Base-by-base conservation (phyloP, 2,329 filamentous ascomycete genomes). In the Diaporthe batatas region DNA sequence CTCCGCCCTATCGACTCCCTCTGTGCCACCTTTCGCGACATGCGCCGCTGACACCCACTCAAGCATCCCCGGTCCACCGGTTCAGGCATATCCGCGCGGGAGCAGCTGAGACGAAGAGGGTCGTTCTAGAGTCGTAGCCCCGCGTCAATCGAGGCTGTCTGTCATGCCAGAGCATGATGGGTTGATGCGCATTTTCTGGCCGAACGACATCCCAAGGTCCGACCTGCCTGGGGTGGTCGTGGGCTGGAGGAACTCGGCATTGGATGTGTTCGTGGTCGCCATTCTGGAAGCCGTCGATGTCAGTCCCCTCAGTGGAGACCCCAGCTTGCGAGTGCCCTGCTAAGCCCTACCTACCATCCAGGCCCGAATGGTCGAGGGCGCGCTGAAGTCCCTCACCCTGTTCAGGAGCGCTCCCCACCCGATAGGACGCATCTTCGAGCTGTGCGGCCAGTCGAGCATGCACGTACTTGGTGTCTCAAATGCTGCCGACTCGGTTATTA, bases 151-250 rank as follows among this genome's bases (percentile, higher is more conserved):
- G 77, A 77, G 75, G 77, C 78, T 78, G 75, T 75, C 74, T 77
- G 89, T 87, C 87, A 92, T 92, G 90, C 86, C 89, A 86, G 89
- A 90, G 85, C 87, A 91, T 87, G 90, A 96, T 94, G 95, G 94
- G 80, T 88, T 98, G 86, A 94, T 98, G 92, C 94, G 96, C 87
- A 92, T 99, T 86, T 98, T 99, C 86, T 99, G 96, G 96, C 97
- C 96, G 79, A 93, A 93, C 79, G 95, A 97, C 84, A 91, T 94
- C 79, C 88, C 90, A 70, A 89, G 87, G 82, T 93, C 92, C 71
- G 89, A 91, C 77, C 87, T 90, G 72, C 90, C 94, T 54, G 96
- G 96, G 57, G 93, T 98, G 74, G 91, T 99, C 76, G 93, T 99
- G 59, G 96, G 96, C 79, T 99, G 96, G 94, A 91, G 93, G 79